A percentile compares a stretch with the other conserved stretches of the same genome.
Evolutionary conservation across 2,329 filamentous ascomycete genomes (phyloP).

Genomic region (Lasiodiplodia citricola): DNA sequence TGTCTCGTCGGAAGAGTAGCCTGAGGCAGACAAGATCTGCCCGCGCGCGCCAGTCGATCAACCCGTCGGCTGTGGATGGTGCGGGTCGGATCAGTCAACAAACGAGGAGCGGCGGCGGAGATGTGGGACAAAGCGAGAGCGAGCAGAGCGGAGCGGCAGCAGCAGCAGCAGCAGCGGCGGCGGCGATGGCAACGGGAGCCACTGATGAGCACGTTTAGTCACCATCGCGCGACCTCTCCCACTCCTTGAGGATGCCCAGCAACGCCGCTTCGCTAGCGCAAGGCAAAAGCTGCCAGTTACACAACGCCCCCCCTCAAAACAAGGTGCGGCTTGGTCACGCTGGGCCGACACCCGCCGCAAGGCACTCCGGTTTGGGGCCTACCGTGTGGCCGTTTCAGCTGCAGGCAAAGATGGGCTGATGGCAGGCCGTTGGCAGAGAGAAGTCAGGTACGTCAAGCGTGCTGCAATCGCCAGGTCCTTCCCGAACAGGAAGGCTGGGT

Average conservation of each 20-base stretch:
- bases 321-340: slow-evolving; percentile 8
- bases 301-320: slow-evolving; percentile 4
- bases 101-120: background rate
- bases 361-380: background rate
- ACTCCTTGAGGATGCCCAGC: background rate
- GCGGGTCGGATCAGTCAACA: slow-evolving; percentile 9
- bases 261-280: slow-evolving; percentile 5
- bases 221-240: slow-evolving; percentile 3
- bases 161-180: background rate
- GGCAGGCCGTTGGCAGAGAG: background rate
- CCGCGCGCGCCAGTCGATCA: slow-evolving; percentile 16
- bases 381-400: background rate
- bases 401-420: slow-evolving; percentile 2
- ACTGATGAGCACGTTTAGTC: background rate
- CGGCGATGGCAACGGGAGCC: background rate
- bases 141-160: background rate
- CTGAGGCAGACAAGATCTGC: slow-evolving; percentile 22
- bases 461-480: slow-evolving; percentile 10
- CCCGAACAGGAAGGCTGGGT: background rate
- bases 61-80: slow-evolving; percentile 11
- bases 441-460: background rate
- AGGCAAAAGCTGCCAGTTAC: background rate
- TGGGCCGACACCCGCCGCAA: background rate
- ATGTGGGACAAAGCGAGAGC: slow-evolving; percentile 9
- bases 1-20: slow-evolving; percentile 19